Percentiles rank a stretch among this genome's conserved stretches.
Conservation (phyloP, 73 alveolate species). For the Effrenium voratum region DNA sequence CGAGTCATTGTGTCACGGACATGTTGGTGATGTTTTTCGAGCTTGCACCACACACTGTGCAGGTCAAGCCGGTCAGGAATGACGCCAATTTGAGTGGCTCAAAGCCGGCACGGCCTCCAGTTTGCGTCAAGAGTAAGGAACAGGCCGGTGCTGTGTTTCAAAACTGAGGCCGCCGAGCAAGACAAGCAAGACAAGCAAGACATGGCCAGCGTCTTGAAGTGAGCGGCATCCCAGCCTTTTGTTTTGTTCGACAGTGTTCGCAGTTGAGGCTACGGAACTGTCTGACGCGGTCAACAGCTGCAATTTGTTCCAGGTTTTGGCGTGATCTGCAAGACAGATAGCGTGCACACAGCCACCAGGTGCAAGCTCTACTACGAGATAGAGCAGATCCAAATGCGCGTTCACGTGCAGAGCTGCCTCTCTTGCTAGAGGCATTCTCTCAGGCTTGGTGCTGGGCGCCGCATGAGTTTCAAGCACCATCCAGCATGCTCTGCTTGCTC, state of each 20-base stretch:
- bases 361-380: conserved; percentile 76
- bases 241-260: no score
- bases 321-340: not conserved
- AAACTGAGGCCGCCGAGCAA: no score
- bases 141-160: no score
- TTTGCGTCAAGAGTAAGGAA: no score
- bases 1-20: not conserved
- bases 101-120: no score
- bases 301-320: conserved; percentile 50
- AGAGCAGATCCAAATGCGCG: conserved; percentile 76
- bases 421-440: conserved; percentile 45
- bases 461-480: not conserved
- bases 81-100: no score
- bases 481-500: not conserved
- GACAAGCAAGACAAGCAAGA: not conserved
- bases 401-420: not conserved
- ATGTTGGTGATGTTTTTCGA: not conserved
- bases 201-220: not conserved
- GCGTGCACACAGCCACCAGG: conserved; percentile 12
- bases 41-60: not conserved
- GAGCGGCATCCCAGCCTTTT: not conserved
- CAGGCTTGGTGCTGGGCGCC: not conserved
- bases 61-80: no score
- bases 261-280: conserved; percentile 16
- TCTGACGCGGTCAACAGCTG: conserved; percentile 49